Conservation (phyloP, 2,329 filamentous ascomycete genomes). For the Hymenoscyphus albidus region DNA sequence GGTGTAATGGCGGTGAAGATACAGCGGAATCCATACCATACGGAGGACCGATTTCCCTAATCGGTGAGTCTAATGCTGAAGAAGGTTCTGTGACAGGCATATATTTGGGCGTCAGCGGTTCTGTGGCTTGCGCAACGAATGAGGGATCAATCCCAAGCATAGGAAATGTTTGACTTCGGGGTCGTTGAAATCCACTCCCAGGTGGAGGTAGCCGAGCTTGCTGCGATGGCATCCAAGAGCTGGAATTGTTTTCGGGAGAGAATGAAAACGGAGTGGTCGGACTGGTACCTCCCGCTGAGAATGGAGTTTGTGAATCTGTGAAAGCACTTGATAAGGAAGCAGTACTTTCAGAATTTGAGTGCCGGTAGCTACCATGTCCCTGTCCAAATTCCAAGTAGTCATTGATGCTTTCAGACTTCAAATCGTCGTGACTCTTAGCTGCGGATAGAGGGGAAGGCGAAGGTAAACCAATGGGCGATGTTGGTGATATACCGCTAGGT, state of each 20-base stretch:
- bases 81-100: constrained; percentile 38
- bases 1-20: constrained; percentile 45
- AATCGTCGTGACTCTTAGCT: constrained; percentile 59
- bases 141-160: constrained; percentile 58
- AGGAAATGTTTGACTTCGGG: constrained; percentile 85
- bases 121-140: constrained; percentile 50
- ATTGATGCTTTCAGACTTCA: constrained; percentile 56
- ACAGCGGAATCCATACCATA: constrained; percentile 37
- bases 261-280: constrained; percentile 72
- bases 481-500: constrained; percentile 65
- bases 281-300: constrained; percentile 65
- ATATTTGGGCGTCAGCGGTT: constrained; percentile 53
- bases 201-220: constrained; percentile 45
- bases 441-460: constrained; percentile 69
- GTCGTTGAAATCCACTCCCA: constrained; percentile 56
- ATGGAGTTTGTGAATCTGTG: constrained; percentile 62
- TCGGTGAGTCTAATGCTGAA: constrained; percentile 47
- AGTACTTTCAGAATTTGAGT: constrained; percentile 62
- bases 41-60: constrained; percentile 42
- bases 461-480: constrained; percentile 62
- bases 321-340: constrained; percentile 66
- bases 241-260: constrained; percentile 67
- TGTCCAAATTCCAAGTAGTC: constrained; percentile 57
- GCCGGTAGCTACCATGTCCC: constrained; percentile 50
- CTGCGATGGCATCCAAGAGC: constrained; percentile 58